A percentile compares a stretch with the other conserved stretches of the same genome.
phyloP scores from a whole-genome alignment of 306 rosid genomes.

The Vicia faba region DNA sequence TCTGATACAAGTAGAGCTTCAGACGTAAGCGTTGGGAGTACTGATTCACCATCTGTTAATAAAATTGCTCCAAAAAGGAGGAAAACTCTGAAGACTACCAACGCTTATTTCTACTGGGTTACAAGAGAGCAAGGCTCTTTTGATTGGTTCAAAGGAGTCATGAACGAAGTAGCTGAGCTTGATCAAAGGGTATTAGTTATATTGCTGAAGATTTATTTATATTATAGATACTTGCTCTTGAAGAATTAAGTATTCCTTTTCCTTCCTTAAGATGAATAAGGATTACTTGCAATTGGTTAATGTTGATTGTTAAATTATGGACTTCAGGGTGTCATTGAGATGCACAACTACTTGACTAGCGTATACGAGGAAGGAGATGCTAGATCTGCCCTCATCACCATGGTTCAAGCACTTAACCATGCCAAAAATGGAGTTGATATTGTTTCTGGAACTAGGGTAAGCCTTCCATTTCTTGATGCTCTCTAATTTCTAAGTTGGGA shows the following conservation, averaged over 20 bases:
- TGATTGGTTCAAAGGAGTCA: slow-evolving; percentile 99
- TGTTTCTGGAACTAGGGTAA: slow-evolving; percentile 95
- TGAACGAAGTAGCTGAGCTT: slow-evolving; percentile 95
- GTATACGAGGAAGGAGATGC: slow-evolving; percentile 99
- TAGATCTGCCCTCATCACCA: slow-evolving; percentile 95
- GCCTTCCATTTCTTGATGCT: slow-evolving; percentile 29
- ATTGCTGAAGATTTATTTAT: slow-evolving; percentile 21
- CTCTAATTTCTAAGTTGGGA: background rate
- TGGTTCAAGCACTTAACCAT: slow-evolving; percentile 99
- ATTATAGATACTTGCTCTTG: slow-evolving; percentile 29
- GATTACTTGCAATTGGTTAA: slow-evolving; percentile 35
- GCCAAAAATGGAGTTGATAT: slow-evolving; percentile 98
- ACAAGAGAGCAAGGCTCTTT: slow-evolving; percentile 99
- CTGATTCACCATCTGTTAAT: slow-evolving; percentile 51
- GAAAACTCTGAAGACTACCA: slow-evolving; percentile 82
- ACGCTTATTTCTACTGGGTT: slow-evolving; percentile 97
- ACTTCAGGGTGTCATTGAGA: slow-evolving; percentile 95
- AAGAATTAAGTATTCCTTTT: slow-evolving; percentile 19
- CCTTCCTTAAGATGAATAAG: slow-evolving; percentile 22
- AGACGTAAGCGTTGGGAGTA: slow-evolving; percentile 59
- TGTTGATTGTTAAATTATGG: slow-evolving; percentile 35
- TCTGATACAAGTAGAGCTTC: slow-evolving; percentile 66
- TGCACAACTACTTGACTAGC: slow-evolving; percentile 99
- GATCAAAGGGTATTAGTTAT: slow-evolving; percentile 85
- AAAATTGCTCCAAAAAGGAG: slow-evolving; percentile 65